phyloP scores from a whole-genome alignment of 495 filamentous ascomycete genomes.

The Hypoxylon crocopeplum region DNA sequence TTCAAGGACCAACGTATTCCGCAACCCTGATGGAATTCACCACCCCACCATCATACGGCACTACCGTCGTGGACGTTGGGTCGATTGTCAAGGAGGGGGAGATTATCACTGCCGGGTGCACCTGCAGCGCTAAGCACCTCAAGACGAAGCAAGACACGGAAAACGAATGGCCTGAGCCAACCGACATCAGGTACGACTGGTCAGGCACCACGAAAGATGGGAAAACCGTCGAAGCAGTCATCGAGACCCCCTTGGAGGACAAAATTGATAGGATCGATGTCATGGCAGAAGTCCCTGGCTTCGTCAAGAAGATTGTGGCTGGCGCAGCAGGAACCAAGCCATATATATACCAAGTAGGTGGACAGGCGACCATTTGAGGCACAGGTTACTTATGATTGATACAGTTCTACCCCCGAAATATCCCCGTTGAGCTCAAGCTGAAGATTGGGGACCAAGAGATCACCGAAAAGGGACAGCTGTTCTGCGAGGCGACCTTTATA shows the following conservation, averaged over 20 bases:
- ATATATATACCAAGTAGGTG: conserved; percentile 91
- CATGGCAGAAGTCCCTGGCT: conserved; percentile 93
- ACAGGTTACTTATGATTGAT: conserved; percentile 6
- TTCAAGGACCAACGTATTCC: conserved; percentile 85
- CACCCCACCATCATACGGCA: conserved; percentile 93
- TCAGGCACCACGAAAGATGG: conserved; percentile 78
- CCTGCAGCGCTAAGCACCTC: conserved; percentile 69
- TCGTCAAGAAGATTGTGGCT: conserved; percentile 91
- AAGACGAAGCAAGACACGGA: conserved; percentile 71
- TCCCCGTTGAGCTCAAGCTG: conserved; percentile 71
- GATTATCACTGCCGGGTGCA: conserved; percentile 74
- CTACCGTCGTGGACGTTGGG: conserved; percentile 84
- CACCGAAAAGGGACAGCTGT: conserved; percentile 76
- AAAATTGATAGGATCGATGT: conserved; percentile 88
- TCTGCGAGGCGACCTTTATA: conserved; percentile 93
- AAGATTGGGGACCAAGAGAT: conserved; percentile 81
- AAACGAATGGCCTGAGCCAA: conserved; percentile 90
- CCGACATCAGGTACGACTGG: conserved; percentile 77
- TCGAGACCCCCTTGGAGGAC: conserved; percentile 73
- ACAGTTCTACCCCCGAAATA: conserved; percentile 68
- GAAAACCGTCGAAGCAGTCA: conserved; percentile 68
- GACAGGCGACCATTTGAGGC: neutral
- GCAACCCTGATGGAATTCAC: conserved; percentile 95
- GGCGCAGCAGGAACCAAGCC: conserved; percentile 88
- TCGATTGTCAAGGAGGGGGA: conserved; percentile 81